Evolutionary conservation across 192 early-diverging fungal genomes (phyloP), one percentile per base, ranked within the genome.

Genomic region (Backusella liffmaniae): DNA sequence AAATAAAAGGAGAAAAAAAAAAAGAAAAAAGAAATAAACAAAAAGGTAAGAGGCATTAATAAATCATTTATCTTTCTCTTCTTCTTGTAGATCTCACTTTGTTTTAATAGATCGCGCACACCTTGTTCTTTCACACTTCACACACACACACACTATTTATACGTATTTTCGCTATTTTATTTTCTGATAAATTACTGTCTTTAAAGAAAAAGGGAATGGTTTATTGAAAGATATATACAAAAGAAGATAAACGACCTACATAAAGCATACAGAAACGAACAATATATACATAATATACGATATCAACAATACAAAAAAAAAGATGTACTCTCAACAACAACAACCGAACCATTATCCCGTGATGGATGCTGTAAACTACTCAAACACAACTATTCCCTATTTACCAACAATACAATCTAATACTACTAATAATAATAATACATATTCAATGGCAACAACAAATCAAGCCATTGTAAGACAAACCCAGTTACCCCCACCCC

Each of bases 401-500:
- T 13, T 62, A 26, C 56, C 56, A 62, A 23, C 56, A 62, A 23
- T 62, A 62, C 56, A 62, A 62, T 62, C 56, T 62, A 62, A 29
- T 62, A 29, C 56, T 62, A 62, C 12, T 62, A 26, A 29, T 62
- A 62, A 29, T 62, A 26, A 29, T 62, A 62, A 62, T 62, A 62
- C 56, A 62, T 49, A 49, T n/a, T 49, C 56, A 62, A 29, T 23
- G 12, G 10, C 56, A 62, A 26, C 56, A 29, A 62, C 56, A 23
- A 62, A 62, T 13, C 56, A 62, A n/a, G 23, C 56, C 12, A 62
- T 62, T 62, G 56, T 62, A 29, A 62, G 67, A 70, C 69, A 76
- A 69, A 39, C 67, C 15, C 67, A 69, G 70, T 53, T 44, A 53
- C 41, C 41, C 37, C 70, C 70, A 72, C 41, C 70, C 16, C 46